These are phyloP conservation scores for Penicillium sp. DNA, from an alignment of 2,329 filamentous ascomycete species.

Conservation along the genomic window DNA sequence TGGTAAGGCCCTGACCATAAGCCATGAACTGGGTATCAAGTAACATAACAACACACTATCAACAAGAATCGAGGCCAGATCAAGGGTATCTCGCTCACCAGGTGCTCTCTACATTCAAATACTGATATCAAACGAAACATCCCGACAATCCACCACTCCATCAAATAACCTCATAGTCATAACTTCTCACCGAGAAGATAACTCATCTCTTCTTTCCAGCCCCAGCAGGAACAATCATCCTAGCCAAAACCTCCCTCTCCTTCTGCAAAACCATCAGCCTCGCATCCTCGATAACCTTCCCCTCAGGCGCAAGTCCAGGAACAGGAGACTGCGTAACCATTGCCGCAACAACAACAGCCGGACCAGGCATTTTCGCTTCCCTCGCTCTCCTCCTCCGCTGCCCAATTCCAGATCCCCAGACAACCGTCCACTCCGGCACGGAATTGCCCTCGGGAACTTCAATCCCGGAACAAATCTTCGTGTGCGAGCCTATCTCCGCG, in stretches of 20 bases:
- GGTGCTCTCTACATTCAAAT: background rate
- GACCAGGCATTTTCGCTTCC: constrained; percentile 34
- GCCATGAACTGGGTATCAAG: background rate
- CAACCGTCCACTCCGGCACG: constrained; percentile 66
- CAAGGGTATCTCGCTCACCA: background rate
- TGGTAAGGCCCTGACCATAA: no score
- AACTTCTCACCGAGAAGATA: background rate
- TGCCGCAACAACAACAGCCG: constrained; percentile 16
- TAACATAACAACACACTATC: background rate
- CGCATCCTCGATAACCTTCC: constrained; percentile 60
- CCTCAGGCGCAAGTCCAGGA: constrained; percentile 45
- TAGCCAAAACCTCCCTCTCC: constrained; percentile 66
- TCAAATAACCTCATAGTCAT: no score
- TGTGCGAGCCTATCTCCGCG: constrained; percentile 53
- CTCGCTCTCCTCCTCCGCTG: constrained; percentile 35
- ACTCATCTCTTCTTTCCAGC: constrained; percentile 30
- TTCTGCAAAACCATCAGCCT: constrained; percentile 64
- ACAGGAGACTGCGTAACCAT: constrained; percentile 18
- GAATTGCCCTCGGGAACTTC: constrained; percentile 58
- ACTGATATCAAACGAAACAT: background rate
- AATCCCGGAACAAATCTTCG: constrained; percentile 67
- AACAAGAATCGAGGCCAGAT: background rate
- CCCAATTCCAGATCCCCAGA: constrained; percentile 62
- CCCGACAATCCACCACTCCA: background rate
- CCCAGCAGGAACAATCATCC: constrained; percentile 54